Evolutionary conservation across 1,139 yeast species (phyloP).

Genomic region (Taphrina betulina): DNA sequence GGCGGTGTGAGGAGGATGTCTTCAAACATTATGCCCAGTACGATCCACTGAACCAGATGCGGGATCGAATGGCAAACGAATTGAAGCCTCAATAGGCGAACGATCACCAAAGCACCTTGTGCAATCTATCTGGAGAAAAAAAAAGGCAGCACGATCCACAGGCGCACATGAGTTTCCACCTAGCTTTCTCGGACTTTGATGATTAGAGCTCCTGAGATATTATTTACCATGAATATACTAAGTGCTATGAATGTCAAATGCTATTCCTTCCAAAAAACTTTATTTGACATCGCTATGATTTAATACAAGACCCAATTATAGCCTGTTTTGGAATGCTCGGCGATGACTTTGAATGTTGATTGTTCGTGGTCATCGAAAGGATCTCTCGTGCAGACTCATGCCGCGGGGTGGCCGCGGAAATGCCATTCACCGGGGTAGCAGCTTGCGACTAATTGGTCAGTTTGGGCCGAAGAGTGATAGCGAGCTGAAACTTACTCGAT

Average conservation of each 20-base stretch:
- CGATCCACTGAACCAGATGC: slow-evolving; percentile 16
- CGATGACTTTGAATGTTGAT: slow-evolving; percentile 6
- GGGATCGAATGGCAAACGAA: slow-evolving; percentile 10
- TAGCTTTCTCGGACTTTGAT: no score
- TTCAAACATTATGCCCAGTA: slow-evolving; percentile 19
- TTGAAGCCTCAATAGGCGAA: neutral
- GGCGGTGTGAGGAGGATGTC: slow-evolving; percentile 20
- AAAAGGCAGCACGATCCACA: no score
- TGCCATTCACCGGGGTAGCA: slow-evolving; percentile 23
- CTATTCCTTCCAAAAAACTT: no score
- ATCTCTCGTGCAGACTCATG: slow-evolving; percentile 1
- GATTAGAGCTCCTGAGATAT: no score
- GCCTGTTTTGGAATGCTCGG: no score
- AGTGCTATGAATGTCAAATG: no score
- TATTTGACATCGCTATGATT: slow-evolving; percentile 13
- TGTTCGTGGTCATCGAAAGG: slow-evolving; percentile 15
- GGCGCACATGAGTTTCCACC: no score
- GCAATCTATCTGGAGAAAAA: no score
- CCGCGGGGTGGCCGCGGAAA: no score
- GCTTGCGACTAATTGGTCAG: slow-evolving; percentile 28
- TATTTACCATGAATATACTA: no score
- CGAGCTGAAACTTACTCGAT: slow-evolving; percentile 79
- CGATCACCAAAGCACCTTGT: neutral
- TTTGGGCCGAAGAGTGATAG: slow-evolving; percentile 44
- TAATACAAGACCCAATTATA: slow-evolving; percentile 28